Percentiles rank a stretch among this genome's conserved stretches.
phyloP scores from a whole-genome alignment of 768 basidiomycete species.

The Leccinum sublutescens region DNA sequence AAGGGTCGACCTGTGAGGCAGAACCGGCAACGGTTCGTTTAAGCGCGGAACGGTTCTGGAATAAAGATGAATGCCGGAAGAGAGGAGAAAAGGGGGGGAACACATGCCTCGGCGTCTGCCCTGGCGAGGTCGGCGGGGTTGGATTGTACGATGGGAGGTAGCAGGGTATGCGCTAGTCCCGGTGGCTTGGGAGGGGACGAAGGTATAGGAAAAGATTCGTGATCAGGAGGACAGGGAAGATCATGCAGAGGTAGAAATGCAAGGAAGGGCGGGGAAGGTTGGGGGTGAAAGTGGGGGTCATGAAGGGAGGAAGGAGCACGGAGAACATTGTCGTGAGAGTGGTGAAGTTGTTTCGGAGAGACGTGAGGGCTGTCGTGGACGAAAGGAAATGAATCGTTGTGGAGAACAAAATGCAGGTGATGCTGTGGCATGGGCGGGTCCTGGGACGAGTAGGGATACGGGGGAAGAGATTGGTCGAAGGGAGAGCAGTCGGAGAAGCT shows the following conservation, averaged over 20 bases:
- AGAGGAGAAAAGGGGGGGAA: neutral
- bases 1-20: conserved; percentile 39
- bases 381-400: conserved; percentile 18
- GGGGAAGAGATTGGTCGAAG: conserved; percentile 21
- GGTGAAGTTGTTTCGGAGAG: conserved; percentile 30
- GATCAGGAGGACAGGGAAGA: conserved; percentile 21
- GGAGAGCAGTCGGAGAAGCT: conserved; percentile 27
- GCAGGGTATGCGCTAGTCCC: conserved; percentile 28
- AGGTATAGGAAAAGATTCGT: conserved; percentile 18
- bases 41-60: conserved; percentile 27
- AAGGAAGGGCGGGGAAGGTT: conserved; percentile 25
- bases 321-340: conserved; percentile 21
- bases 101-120: conserved; percentile 26
- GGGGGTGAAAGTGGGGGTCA: conserved; percentile 29
- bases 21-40: conserved; percentile 25
- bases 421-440: conserved; percentile 26
- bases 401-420: conserved; percentile 29
- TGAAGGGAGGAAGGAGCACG: conserved; percentile 21
- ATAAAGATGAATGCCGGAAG: conserved; percentile 11
- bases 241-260: conserved; percentile 29
- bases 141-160: conserved; percentile 35
- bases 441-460: conserved; percentile 28
- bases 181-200: conserved; percentile 25
- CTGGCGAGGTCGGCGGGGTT: conserved; percentile 30
- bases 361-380: conserved; percentile 23